These are phyloP conservation scores for Phytopythium aichiense DNA, from an alignment of 352 stramenopile genomes.

Conservation along the genomic window DNA sequence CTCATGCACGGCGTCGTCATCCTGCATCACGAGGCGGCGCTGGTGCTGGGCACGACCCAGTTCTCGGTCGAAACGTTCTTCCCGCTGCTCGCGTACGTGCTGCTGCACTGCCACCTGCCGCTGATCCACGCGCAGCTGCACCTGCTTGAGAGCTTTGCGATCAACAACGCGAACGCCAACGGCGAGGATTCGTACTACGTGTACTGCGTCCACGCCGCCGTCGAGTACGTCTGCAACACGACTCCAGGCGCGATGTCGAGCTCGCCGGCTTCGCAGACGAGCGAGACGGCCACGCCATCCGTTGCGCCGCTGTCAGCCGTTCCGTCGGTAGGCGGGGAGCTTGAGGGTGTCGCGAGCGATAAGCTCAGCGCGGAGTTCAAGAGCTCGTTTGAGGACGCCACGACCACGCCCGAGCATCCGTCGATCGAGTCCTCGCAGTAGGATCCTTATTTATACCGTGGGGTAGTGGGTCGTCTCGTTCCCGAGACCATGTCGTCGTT, in stretches of 20 bases:
- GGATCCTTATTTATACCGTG: slow-evolving; percentile 1
- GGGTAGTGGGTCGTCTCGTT: not conserved
- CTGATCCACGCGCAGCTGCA: slow-evolving; percentile 79
- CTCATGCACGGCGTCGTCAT: slow-evolving; percentile 84
- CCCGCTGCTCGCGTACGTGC: slow-evolving; percentile 74
- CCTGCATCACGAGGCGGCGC: slow-evolving; percentile 77
- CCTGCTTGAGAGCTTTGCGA: slow-evolving; percentile 81
- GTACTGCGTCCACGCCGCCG: slow-evolving; percentile 80
- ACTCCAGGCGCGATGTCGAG: slow-evolving; percentile 18
- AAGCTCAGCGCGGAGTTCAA: slow-evolving; percentile 5
- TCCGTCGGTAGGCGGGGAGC: not conserved
- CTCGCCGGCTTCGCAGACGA: not conserved
- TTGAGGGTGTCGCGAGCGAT: not conserved
- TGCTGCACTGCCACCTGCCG: slow-evolving; percentile 68
- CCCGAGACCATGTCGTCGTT: not conserved
- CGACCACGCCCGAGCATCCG: not conserved
- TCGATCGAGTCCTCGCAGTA: not conserved
- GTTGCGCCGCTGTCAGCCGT: slow-evolving; percentile 3
- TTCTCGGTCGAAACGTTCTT: slow-evolving; percentile 88
- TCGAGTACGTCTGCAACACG: slow-evolving; percentile 84
- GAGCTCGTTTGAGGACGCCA: not conserved
- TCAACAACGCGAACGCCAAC: slow-evolving; percentile 72
- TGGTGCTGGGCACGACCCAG: slow-evolving; percentile 84
- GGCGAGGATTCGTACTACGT: slow-evolving; percentile 89
- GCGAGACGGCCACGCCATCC: not conserved